phyloP scores from a whole-genome alignment of 768 basidiomycete species.

The Asterophora lycoperdoides region DNA sequence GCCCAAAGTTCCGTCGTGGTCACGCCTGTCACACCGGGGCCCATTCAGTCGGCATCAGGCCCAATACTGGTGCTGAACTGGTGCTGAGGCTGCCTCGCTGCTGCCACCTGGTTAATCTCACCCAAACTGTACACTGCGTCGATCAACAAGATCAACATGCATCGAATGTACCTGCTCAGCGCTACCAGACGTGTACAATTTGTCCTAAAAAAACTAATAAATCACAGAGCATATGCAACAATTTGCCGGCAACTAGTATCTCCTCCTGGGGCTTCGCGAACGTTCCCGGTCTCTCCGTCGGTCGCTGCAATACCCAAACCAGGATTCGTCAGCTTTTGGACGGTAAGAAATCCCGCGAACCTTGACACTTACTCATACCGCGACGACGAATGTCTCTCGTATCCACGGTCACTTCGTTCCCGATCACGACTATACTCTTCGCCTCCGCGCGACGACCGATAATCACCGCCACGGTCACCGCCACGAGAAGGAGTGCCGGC shows the following conservation, averaged over 20 bases:
- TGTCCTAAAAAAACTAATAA: neutral
- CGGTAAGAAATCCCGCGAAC: slow-evolving; percentile 22
- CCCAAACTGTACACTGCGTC: neutral
- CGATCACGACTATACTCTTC: slow-evolving; percentile 55
- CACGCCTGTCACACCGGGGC: slow-evolving; percentile 20
- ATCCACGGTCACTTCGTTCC: slow-evolving; percentile 60
- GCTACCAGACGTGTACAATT: neutral
- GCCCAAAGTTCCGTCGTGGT: slow-evolving; percentile 19
- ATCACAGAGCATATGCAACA: neutral
- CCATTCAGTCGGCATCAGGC: slow-evolving; percentile 12
- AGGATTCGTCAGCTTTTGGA: slow-evolving; percentile 25
- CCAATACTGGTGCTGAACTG: no score
- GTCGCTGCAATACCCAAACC: slow-evolving; percentile 44
- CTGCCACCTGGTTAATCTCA: neutral
- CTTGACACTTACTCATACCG: slow-evolving; percentile 64
- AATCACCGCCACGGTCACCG: slow-evolving; percentile 39
- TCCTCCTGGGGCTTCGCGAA: slow-evolving; percentile 66
- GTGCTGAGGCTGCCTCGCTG: slow-evolving; percentile 18
- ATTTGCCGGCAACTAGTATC: slow-evolving; percentile 37
- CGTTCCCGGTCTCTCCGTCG: slow-evolving; percentile 70
- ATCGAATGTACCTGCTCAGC: neutral
- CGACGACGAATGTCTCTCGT: slow-evolving; percentile 62
- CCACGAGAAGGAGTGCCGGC: slow-evolving; percentile 40
- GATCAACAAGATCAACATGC: neutral
- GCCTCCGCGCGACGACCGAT: slow-evolving; percentile 57